These are phyloP conservation scores for Plantago rigida DNA, from an alignment of 305 asterid genomes.

Conservation along the genomic window DNA sequence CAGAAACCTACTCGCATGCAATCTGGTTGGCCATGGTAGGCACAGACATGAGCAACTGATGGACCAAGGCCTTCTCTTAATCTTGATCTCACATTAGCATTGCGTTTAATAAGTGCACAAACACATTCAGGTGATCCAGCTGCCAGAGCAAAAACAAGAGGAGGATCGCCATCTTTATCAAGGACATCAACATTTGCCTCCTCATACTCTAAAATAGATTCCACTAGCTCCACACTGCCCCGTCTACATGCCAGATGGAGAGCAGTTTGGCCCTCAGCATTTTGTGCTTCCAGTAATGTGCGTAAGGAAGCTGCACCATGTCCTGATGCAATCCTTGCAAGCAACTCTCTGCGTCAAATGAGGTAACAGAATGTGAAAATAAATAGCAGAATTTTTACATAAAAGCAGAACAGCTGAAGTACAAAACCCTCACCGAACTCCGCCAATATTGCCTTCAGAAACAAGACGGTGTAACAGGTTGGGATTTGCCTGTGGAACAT, in stretches of 20 bases:
- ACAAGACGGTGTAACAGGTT: constrained; percentile 60
- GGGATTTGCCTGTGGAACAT: constrained; percentile 49
- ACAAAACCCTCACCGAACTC: constrained; percentile 61
- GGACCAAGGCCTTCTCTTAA: constrained; percentile 98
- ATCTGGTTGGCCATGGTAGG: constrained; percentile 98
- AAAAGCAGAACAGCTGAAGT: constrained; percentile 16
- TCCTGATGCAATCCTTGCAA: constrained; percentile 46
- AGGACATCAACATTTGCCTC: constrained; percentile 85
- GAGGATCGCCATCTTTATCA: constrained; percentile 96
- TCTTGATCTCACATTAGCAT: constrained; percentile 82
- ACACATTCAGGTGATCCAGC: constrained; percentile 99
- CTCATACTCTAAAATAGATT: constrained; percentile 61
- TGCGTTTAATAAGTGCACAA: constrained; percentile 64
- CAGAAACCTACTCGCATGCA: constrained; percentile 76
- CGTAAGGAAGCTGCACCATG: constrained; percentile 34
- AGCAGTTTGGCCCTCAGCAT: constrained; percentile 93
- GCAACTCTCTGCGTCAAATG: constrained; percentile 55
- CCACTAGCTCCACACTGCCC: constrained; percentile 84
- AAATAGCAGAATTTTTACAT: constrained; percentile 19
- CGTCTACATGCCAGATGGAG: constrained; percentile 95
- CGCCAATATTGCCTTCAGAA: constrained; percentile 71
- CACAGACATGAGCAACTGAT: constrained; percentile 96
- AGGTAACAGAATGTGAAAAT: constrained; percentile 20
- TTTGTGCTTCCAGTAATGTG: constrained; percentile 74
- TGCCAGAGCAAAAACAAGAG: constrained; percentile 93